Base-by-base conservation (phyloP, 805 yeast genomes). In the Wickerhamomyces rabaulensis region DNA sequence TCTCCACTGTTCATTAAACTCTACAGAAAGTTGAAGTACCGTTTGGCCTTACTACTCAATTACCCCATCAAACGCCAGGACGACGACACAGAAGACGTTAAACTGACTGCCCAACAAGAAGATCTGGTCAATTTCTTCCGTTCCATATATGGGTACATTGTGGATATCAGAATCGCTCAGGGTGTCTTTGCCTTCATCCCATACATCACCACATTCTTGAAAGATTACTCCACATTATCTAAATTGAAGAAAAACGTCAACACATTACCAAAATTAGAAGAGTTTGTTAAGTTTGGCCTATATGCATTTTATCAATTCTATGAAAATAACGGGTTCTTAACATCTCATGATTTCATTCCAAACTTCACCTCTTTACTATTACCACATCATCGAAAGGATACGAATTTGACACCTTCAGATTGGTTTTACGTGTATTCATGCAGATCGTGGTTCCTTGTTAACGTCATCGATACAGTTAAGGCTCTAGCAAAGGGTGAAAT, bases 351-450 rank as follows among this genome's bases (percentile, higher is more conserved):
- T 19, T 43, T 52, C 23, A 29, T 53, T n/a, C 45, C 49, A 9
- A 39, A 43, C n/a, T 43, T 51, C 16, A 43, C 41, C 19, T 37
- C 15, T 16, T 40, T 52, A 10, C 33, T 52, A 27, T 31, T 46
- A 10, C 47, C 45, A 19, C 20, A 39, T 17, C 48, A 53, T 29
- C 36, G 37, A 37, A 45, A 41, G 6, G 50, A 51, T 31, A 23
- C 42, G 22, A 22, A 25, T 2, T 33, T 49, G 6, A 37, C 46
- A 8, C 27, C 39, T 9, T 53, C 57, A n/a, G 57, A 53, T 45
- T 53, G 52, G 46, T 42, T 48, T 13, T 53, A 53, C 25, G 43
- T 45, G 3, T 52, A 52, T 37, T 53, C 57, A 6, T 53, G 57
- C 40, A 43, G 45, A 31, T 43, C 46, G 21, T 53, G 57, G 57